Evolutionary conservation across 2,329 filamentous ascomycete species (phyloP).

Genomic region (Clonostachys sp.): DNA sequence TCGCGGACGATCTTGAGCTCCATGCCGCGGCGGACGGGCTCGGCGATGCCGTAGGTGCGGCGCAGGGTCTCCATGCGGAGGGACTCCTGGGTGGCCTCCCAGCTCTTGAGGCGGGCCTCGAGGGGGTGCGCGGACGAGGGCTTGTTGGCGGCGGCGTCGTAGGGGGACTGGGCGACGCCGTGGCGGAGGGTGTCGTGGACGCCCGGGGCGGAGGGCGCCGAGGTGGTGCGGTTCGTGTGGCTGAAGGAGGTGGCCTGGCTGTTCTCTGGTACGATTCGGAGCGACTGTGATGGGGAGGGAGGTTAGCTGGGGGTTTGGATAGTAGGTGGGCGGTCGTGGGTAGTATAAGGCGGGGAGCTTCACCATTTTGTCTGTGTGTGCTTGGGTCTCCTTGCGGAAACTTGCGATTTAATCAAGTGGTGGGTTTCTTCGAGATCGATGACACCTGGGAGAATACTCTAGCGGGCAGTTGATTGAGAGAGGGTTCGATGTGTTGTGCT

Average conservation of each 20-base stretch:
- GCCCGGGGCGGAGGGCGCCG: constrained; percentile 86
- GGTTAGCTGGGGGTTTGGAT: constrained; percentile 7
- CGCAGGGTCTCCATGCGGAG: constrained; percentile 87
- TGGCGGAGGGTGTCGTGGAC: constrained; percentile 90
- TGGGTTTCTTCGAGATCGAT: too few relatives aligned
- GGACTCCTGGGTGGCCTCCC: constrained; percentile 83
- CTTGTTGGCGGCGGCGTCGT: constrained; percentile 34
- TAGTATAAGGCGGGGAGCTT: constrained; percentile 11
- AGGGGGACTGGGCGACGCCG: constrained; percentile 65
- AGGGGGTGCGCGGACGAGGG: constrained; percentile 76
- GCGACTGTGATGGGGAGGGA: constrained; percentile 51
- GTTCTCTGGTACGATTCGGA: constrained; percentile 79
- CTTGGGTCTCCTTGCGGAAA: too few relatives aligned
- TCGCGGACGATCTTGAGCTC: constrained; percentile 84
- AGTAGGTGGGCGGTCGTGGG: constrained; percentile 3
- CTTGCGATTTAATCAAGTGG: too few relatives aligned
- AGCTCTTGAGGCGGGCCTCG: constrained; percentile 81
- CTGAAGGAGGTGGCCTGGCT: constrained; percentile 61
- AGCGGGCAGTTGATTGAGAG: too few relatives aligned
- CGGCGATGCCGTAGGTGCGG: constrained; percentile 84
- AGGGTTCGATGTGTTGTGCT: too few relatives aligned
- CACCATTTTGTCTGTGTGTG: constrained; percentile 41
- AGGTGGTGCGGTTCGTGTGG: constrained; percentile 56
- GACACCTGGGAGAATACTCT: too few relatives aligned
- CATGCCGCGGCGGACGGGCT: constrained; percentile 91